These are phyloP conservation scores for Aspergillus hiratsukae DNA, from an alignment of 2,329 filamentous ascomycete species.

Conservation along the genomic window DNA sequence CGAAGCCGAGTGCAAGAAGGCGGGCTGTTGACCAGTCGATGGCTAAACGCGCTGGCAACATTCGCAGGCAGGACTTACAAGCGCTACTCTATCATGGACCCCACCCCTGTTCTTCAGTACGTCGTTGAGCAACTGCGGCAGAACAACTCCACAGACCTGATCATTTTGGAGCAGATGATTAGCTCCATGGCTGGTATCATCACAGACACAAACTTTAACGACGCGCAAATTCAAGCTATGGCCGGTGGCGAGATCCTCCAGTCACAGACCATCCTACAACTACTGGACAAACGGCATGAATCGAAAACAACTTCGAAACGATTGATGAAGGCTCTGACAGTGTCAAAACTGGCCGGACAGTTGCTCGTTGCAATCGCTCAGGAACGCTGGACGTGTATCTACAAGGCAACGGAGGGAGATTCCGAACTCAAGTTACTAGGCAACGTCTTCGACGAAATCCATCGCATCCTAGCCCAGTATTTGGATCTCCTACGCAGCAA, in stretches of 20 bases:
- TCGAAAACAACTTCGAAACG: constrained; percentile 70
- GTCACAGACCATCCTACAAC: constrained; percentile 71
- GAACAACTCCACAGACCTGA: constrained; percentile 83
- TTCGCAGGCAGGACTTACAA: constrained; percentile 90
- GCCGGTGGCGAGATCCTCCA: constrained; percentile 77
- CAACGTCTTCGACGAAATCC: constrained; percentile 84
- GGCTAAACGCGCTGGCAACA: constrained; percentile 83
- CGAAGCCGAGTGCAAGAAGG: constrained; percentile 58
- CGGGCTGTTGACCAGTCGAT: constrained; percentile 76
- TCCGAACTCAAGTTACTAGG: constrained; percentile 85
- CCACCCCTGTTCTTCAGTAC: constrained; percentile 81
- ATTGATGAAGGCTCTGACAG: constrained; percentile 72
- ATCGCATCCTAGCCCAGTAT: constrained; percentile 80
- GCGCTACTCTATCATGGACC: constrained; percentile 77
- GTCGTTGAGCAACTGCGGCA: constrained; percentile 76
- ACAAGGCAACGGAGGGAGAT: constrained; percentile 59
- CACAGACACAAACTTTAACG: constrained; percentile 80
- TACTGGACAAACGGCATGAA: constrained; percentile 78
- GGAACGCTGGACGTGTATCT: constrained; percentile 82
- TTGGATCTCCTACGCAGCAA: constrained; percentile 83
- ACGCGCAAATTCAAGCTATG: constrained; percentile 81
- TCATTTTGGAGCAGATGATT: constrained; percentile 86
- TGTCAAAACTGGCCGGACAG: constrained; percentile 72
- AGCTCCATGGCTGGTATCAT: constrained; percentile 91
- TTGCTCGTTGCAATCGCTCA: constrained; percentile 88